Conservation (phyloP, 352 stramenopile genomes). For the Phytophthora foliorum region DNA sequence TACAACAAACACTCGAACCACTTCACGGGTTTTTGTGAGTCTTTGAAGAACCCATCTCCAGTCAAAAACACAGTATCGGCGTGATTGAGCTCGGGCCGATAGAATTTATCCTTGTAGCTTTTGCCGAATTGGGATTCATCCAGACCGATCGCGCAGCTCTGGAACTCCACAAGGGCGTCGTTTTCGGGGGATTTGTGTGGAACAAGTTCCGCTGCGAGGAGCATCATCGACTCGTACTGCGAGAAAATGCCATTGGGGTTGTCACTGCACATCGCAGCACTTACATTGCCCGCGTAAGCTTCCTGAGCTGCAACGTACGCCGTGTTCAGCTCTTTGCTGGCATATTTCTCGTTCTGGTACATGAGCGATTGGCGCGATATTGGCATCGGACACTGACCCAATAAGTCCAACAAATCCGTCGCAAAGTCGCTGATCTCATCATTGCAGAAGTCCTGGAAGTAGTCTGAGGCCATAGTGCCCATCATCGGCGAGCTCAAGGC, state of each 20-base stretch:
- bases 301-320: constrained; percentile 41
- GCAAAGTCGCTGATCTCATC: neutral
- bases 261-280: constrained; percentile 50
- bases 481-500: constrained; percentile 35
- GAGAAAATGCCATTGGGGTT: constrained; percentile 45
- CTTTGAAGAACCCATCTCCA: constrained; percentile 41
- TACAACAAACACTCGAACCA: constrained; percentile 58
- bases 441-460: neutral
- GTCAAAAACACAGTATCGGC: constrained; percentile 52
- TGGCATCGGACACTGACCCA: constrained; percentile 39
- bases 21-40: constrained; percentile 48
- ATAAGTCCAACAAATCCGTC: neutral
- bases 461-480: constrained; percentile 7
- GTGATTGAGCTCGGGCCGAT: constrained; percentile 59
- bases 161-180: constrained; percentile 54
- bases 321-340: constrained; percentile 22
- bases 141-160: constrained; percentile 50
- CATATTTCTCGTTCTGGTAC: constrained; percentile 37
- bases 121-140: constrained; percentile 41
- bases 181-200: constrained; percentile 43
- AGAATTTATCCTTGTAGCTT: constrained; percentile 45
- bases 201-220: constrained; percentile 24
- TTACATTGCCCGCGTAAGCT: constrained; percentile 44
- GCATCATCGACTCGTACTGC: constrained; percentile 29
- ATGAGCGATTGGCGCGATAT: constrained; percentile 14